Evolutionary conservation across 2,329 filamentous ascomycete genomes (phyloP).

Genomic region (Albophoma yamanashiensis): DNA sequence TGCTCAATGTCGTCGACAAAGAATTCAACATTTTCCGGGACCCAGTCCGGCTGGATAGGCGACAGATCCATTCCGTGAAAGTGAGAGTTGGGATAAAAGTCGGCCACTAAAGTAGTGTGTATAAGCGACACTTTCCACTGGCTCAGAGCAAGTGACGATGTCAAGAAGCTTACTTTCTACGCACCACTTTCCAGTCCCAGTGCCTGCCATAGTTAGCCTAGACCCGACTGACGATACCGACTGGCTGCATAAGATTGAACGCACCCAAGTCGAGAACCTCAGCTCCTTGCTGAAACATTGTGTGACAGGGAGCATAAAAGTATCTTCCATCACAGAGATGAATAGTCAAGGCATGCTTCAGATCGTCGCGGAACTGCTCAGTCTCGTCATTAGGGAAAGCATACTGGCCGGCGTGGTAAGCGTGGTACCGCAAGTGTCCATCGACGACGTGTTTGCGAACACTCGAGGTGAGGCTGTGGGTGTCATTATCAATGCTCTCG

Average conservation of each 20-base stretch:
- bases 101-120: conserved; percentile 27
- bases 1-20: conserved; percentile 42
- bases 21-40: conserved; percentile 40
- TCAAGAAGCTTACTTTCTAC: conserved; percentile 30
- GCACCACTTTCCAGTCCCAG: conserved; percentile 40
- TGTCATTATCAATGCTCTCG: conserved; percentile 18
- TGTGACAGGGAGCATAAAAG: conserved; percentile 33
- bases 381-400: conserved; percentile 32
- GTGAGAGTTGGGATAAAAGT: conserved; percentile 29
- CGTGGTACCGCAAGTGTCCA: conserved; percentile 27
- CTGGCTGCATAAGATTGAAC: conserved; percentile 5
- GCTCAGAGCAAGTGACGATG: neutral
- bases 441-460: conserved; percentile 32
- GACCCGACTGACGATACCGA: too few relatives aligned
- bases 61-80: conserved; percentile 41
- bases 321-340: conserved; percentile 26
- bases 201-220: conserved; percentile 21
- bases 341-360: conserved; percentile 28
- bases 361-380: conserved; percentile 29
- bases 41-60: conserved; percentile 40
- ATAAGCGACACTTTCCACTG: neutral
- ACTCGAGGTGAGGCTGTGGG: conserved; percentile 29
- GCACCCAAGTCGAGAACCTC: conserved; percentile 36
- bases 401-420: conserved; percentile 30
- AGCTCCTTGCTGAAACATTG: conserved; percentile 24